Base-by-base conservation (phyloP, 345 rosid genomes). In the Populus tremula region DNA sequence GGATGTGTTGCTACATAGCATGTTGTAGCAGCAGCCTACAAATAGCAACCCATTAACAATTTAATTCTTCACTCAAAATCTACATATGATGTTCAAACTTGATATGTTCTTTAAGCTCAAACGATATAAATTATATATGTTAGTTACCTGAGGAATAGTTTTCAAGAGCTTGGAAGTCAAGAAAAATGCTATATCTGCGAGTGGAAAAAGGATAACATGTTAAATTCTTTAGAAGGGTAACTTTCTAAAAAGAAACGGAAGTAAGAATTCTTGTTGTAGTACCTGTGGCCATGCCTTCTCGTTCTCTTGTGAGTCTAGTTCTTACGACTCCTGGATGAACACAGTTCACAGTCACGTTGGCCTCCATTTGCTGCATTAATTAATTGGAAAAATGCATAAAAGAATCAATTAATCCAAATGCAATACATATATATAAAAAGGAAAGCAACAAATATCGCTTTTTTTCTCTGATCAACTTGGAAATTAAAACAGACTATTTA, bases 281-380 rank as follows among this genome's bases (percentile, higher is more conserved):
- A 93, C 98, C 98, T 70, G 99, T 96, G 67, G 88, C 70, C 23
- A 89, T 79, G 72, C 99, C 98, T 80, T 96, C 98, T 73, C 97
- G 88, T 79, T 94, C 98, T 77, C 99, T 85, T 35, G 98, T 93
- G 71, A 96, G 91, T 77, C 97, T 87, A 77, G 99, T 96, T 77
- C 91, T 83, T 54, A 96, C 99, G 9, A 96, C 88, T 20, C 99
- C 99, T 4, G 99, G 99, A 78, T 96, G 97, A 68, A 96, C 96
- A 77, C 96, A 92, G 68, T 96, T 96, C 41, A 85, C 97, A 0
- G 93, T 93, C 84, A 96, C 94, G 79, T 93, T 92, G 78, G 90
- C 93, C 65, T 81, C 90, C 86, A 88, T 85, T 87, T 88, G 84
- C 99, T 96, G 92, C 86, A 85, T 59, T 68, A 29, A 31, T 31